Conservation (phyloP, 2,329 filamentous ascomycete genomes). For the Colletotrichum costaricense region DNA sequence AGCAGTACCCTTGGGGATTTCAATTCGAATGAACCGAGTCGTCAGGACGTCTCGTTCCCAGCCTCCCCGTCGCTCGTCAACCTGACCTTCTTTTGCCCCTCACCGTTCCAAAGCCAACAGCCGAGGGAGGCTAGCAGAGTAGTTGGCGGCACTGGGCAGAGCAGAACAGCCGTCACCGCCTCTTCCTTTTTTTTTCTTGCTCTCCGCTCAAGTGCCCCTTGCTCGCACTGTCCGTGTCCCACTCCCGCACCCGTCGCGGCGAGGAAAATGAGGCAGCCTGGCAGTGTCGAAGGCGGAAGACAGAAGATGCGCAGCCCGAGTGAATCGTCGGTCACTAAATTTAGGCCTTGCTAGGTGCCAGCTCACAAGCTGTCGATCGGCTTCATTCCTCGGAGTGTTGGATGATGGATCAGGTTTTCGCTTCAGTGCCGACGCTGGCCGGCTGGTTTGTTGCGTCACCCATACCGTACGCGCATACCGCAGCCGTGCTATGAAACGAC, state of each 20-base stretch:
- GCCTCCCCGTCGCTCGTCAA: slow-evolving; percentile 17
- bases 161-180: slow-evolving; percentile 32
- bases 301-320: not conserved
- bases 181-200: slow-evolving; percentile 12
- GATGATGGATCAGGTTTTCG: slow-evolving; percentile 26
- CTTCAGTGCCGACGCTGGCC: slow-evolving; percentile 32
- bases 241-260: slow-evolving; percentile 24
- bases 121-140: slow-evolving; percentile 25
- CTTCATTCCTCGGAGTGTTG: slow-evolving; percentile 30
- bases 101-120: slow-evolving; percentile 29
- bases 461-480: slow-evolving; percentile 12
- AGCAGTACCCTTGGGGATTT: not conserved
- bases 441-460: slow-evolving; percentile 32
- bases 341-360: slow-evolving; percentile 32
- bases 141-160: slow-evolving; percentile 4
- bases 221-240: slow-evolving; percentile 35
- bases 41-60: slow-evolving; percentile 16
- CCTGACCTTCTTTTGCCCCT: slow-evolving; percentile 26
- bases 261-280: slow-evolving; percentile 11
- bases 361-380: slow-evolving; percentile 34
- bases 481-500: slow-evolving; percentile 17
- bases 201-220: not conserved
- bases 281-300: slow-evolving; percentile 11
- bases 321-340: slow-evolving; percentile 26
- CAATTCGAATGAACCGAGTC: not conserved